Evolutionary conservation across 495 filamentous ascomycete genomes (phyloP), one percentile per base, ranked within the genome.

Genomic region (Hypoxylon rickii): DNA sequence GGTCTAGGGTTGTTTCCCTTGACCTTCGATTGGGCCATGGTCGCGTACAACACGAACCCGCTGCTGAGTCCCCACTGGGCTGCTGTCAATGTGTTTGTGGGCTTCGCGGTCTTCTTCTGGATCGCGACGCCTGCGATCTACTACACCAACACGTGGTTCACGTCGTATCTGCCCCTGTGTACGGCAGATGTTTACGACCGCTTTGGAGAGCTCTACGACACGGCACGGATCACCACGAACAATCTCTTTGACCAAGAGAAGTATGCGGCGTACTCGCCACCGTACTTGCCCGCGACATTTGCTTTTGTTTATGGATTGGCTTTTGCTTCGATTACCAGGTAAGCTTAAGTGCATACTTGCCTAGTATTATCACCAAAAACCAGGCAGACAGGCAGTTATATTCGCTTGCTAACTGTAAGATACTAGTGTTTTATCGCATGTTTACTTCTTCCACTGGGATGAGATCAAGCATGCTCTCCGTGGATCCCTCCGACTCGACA

Each of bases 271-370:
- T 68, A 68, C 49, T 68, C 65, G 3, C 65, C 65, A 7, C 60
- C 62, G 20, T 68, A 65, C 39, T 21, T 68, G 13, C 63, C 63
- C 2, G 64, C 64, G 15, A 64, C 60, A 3, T 66, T 59, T 33
- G 65, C 63, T 6, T 63, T 68, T 21, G 64, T 67, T 10, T 69
- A 69, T 22, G 57, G 59, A 11, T 38, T 69, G 1, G 65, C 60
- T 5, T 69, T 69, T 42, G 66, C 66, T 0, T 68, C 61, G 3
- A 68, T 74, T 44, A 70, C 77, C 6, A 76, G 76, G 38, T 74
- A 64, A n/a, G 52, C 60, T 20, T 51, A 62, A 26, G 55, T 69
- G 17, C 69, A 68, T 16, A 60, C 51, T 21, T 47, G 18, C 1
- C 58, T 63, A 3, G 12, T n/a, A 7, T 8, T 47, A 58, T 39